Percentiles rank a stretch among this genome's conserved stretches.
These are phyloP conservation scores for Suillus hirtellus DNA, from an alignment of 768 basidiomycete species.

Conservation along the genomic window DNA sequence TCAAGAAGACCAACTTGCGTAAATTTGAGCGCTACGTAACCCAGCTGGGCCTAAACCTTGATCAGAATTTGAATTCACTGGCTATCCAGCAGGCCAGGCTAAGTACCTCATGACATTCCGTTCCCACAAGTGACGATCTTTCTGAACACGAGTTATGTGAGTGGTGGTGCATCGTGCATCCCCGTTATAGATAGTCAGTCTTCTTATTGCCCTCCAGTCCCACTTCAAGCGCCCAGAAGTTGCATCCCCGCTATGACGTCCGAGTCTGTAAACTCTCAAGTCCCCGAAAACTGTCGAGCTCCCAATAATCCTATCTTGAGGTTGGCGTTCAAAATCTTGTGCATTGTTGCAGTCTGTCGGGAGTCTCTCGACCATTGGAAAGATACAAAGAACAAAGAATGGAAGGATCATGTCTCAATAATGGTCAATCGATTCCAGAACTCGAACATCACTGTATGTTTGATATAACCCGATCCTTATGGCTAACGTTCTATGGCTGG, in stretches of 20 bases:
- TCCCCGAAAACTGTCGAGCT: not conserved
- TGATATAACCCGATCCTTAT: not conserved
- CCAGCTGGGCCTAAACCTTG: not conserved
- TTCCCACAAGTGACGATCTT: not conserved
- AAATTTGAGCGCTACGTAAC: not conserved
- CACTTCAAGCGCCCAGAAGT: not conserved
- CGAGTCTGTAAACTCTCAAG: not conserved
- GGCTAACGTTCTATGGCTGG: no score
- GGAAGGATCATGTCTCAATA: not conserved
- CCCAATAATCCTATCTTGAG: not conserved
- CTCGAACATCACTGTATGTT: constrained; percentile 1
- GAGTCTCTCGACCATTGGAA: constrained; percentile 1
- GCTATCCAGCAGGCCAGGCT: no score
- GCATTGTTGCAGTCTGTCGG: constrained; percentile 1
- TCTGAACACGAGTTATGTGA: not conserved
- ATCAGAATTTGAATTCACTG: not conserved
- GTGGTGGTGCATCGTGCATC: not conserved
- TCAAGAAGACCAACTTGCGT: not conserved
- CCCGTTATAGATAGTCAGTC: not conserved
- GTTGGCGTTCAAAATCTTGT: not conserved
- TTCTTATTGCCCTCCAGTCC: not conserved
- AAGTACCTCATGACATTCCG: not conserved
- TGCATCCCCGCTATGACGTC: not conserved
- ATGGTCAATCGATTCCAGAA: constrained; percentile 2
- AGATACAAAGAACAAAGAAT: not conserved